phyloP scores from a whole-genome alignment of 768 basidiomycete species.

The Mycena albidolilacea region DNA sequence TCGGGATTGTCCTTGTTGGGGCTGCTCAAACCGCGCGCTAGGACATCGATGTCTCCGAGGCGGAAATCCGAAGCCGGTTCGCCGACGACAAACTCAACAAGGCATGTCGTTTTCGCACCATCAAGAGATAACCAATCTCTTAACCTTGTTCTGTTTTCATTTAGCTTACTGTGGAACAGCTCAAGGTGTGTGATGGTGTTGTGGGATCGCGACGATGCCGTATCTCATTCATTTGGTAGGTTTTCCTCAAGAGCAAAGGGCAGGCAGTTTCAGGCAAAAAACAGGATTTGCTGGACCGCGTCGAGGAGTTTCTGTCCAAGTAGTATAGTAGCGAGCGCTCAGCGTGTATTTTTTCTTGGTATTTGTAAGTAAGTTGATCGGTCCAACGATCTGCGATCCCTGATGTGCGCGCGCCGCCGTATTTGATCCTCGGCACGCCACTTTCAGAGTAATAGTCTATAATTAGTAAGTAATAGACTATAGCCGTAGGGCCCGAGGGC shows the following conservation, averaged over 20 bases:
- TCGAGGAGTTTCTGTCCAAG: slow-evolving; percentile 71
- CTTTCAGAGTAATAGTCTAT: no score
- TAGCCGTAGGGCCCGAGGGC: no score
- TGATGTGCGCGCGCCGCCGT: no score
- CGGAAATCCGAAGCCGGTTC: slow-evolving; percentile 79
- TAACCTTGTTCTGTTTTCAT: slow-evolving; percentile 33
- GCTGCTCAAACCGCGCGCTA: slow-evolving; percentile 43
- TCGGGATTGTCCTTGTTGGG: slow-evolving; percentile 16
- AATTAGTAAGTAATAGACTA: no score
- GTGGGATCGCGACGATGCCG: slow-evolving; percentile 8
- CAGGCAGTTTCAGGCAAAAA: slow-evolving; percentile 78
- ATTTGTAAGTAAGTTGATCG: no score
- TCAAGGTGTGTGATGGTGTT: slow-evolving; percentile 68
- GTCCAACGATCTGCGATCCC: no score
- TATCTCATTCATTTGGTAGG: slow-evolving; percentile 12
- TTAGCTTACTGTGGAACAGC: slow-evolving; percentile 83
- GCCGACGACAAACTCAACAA: slow-evolving; percentile 74
- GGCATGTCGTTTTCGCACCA: slow-evolving; percentile 56
- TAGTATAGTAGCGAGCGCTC: no score
- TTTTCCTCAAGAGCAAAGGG: slow-evolving; percentile 78
- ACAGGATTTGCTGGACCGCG: slow-evolving; percentile 77
- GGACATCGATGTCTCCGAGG: slow-evolving; percentile 78
- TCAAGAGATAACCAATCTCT: background rate
- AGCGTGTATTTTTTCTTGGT: no score
- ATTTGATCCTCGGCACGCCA: background rate